These are phyloP conservation scores for Salvia sclarea DNA, from an alignment of 305 asterid genomes.

Conservation along the genomic window DNA sequence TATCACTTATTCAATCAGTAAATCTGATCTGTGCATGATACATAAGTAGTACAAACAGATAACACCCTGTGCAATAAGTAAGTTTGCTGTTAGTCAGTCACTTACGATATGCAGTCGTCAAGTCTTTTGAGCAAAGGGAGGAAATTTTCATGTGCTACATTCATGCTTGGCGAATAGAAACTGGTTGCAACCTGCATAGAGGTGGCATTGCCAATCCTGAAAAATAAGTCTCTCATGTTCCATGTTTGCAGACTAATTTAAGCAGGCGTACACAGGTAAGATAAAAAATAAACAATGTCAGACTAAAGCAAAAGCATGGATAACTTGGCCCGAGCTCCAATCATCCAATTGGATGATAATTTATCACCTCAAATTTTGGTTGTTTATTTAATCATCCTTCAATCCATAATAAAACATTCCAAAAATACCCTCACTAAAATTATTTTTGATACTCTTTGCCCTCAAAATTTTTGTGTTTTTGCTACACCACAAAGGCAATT, in stretches of 20 bases:
- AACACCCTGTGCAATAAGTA: slow-evolving; percentile 24
- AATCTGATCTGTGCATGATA: slow-evolving; percentile 10
- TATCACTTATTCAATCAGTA: slow-evolving; percentile 1
- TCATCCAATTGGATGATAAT: too few relatives aligned
- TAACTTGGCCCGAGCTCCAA: too few relatives aligned
- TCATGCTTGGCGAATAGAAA: slow-evolving; percentile 92
- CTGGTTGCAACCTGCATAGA: slow-evolving; percentile 92
- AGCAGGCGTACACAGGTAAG: slow-evolving; percentile 4
- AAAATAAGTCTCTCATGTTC: slow-evolving; percentile 19
- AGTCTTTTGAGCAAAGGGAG: slow-evolving; percentile 91
- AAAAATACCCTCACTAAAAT: too few relatives aligned
- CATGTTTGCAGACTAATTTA: slow-evolving; percentile 6
- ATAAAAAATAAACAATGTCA: not conserved
- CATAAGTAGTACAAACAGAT: slow-evolving; percentile 15
- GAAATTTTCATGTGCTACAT: slow-evolving; percentile 69
- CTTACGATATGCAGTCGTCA: slow-evolving; percentile 97
- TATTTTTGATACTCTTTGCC: too few relatives aligned
- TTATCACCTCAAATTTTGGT: too few relatives aligned
- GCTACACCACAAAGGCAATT: too few relatives aligned
- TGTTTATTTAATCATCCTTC: too few relatives aligned
- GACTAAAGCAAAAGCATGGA: not conserved
- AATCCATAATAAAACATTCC: too few relatives aligned
- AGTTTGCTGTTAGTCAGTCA: slow-evolving; percentile 24
- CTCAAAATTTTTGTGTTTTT: too few relatives aligned
- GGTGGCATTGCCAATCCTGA: slow-evolving; percentile 37